Conservation (phyloP, 345 rosid species). For the Reutealis trisperma region DNA sequence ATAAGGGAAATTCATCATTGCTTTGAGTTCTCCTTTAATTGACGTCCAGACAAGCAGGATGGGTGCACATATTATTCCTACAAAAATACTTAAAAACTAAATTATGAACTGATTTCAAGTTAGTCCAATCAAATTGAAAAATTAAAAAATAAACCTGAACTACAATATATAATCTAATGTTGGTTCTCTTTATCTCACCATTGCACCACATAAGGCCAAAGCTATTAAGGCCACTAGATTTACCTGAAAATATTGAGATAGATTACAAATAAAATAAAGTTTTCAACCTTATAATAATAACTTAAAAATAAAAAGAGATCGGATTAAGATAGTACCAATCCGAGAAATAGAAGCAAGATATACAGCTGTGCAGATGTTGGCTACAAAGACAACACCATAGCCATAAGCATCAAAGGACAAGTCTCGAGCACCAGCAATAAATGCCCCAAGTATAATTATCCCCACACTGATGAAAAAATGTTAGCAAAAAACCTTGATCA, state of each 20-base stretch:
- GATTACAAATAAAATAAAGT: background rate
- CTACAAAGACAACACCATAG: conserved; percentile 22
- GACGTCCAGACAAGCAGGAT: conserved; percentile 30
- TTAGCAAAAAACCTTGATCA: conserved; percentile 11
- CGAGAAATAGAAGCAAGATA: conserved; percentile 33
- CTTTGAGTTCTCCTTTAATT: conserved; percentile 27
- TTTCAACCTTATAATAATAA: background rate
- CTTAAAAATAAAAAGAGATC: background rate
- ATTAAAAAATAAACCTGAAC: background rate
- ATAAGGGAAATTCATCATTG: conserved; percentile 28
- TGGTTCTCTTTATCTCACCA: conserved; percentile 20
- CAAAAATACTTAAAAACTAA: background rate
- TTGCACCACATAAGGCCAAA: conserved; percentile 42
- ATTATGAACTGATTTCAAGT: background rate
- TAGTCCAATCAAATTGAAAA: background rate
- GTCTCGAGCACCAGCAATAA: conserved; percentile 37
- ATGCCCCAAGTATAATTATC: conserved; percentile 34
- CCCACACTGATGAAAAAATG: conserved; percentile 29
- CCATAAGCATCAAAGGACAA: conserved; percentile 33
- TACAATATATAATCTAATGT: background rate
- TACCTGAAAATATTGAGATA: conserved; percentile 22
- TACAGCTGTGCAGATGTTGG: conserved; percentile 31
- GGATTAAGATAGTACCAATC: conserved; percentile 21
- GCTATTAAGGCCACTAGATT: conserved; percentile 35
- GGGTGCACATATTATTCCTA: conserved; percentile 31